A percentile compares a stretch with the other conserved stretches of the same genome.
Conservation (phyloP, 768 basidiomycete species). For the Gelatoporia subvermispora region DNA sequence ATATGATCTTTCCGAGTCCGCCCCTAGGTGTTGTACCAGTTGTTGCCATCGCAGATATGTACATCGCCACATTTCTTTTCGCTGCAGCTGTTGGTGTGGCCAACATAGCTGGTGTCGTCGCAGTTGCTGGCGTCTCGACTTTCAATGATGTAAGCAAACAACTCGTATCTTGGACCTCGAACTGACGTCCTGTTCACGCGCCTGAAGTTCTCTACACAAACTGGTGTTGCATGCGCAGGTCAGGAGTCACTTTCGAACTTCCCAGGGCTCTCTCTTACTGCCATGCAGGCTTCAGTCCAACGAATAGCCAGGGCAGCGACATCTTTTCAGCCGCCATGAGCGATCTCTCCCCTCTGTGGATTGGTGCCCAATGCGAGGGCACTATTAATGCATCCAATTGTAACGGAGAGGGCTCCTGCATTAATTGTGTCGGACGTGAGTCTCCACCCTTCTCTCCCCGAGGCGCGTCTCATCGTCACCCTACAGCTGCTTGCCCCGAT, state of each 20-base stretch:
- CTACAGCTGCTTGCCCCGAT: constrained; percentile 17
- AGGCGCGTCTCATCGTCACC: background rate
- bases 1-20: no score
- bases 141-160: constrained; percentile 15
- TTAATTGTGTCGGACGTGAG: constrained; percentile 26
- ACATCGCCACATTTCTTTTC: no score
- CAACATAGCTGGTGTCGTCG: constrained; percentile 4
- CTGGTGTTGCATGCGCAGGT: constrained; percentile 15
- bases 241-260: background rate
- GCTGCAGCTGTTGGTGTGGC: background rate
- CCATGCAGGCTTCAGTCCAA: constrained; percentile 19
- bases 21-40: no score
- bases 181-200: background rate
- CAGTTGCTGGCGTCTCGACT: constrained; percentile 12
- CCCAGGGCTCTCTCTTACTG: no score
- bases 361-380: constrained; percentile 23
- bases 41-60: no score
- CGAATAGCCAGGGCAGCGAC: constrained; percentile 25
- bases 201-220: constrained; percentile 11
- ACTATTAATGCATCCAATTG: constrained; percentile 22
- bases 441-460: background rate
- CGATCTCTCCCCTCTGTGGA: constrained; percentile 29
- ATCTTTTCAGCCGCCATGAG: constrained; percentile 29
- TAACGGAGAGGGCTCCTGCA: constrained; percentile 22
- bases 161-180: background rate